These are phyloP conservation scores for Detonula confervacea DNA, from an alignment of 352 stramenopile genomes.

Conservation along the genomic window DNA sequence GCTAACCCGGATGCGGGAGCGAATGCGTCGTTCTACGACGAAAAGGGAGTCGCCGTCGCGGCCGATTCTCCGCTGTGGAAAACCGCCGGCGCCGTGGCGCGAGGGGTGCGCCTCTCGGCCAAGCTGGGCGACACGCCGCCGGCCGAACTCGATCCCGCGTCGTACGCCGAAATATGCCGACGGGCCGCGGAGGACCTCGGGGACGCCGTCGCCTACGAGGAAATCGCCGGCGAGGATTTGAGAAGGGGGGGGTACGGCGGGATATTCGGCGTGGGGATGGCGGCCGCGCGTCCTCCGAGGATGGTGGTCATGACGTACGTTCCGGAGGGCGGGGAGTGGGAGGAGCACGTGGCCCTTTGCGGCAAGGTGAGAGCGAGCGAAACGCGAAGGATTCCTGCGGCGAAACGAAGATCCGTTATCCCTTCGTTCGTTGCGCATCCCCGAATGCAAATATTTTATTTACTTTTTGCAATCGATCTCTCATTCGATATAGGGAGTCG, in stretches of 20 bases:
- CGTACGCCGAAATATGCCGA: slow-evolving; percentile 82
- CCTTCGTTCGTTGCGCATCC: neutral
- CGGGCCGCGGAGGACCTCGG: neutral
- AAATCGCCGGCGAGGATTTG: slow-evolving; percentile 87
- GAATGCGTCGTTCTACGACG: slow-evolving; percentile 46
- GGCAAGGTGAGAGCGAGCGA: slow-evolving; percentile 89
- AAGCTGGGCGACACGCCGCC: slow-evolving; percentile 89
- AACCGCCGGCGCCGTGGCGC: slow-evolving; percentile 69
- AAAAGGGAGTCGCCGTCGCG: slow-evolving; percentile 18
- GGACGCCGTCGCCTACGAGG: slow-evolving; percentile 25
- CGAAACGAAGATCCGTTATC: too few species aligned
- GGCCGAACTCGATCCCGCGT: slow-evolving; percentile 89
- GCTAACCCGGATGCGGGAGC: slow-evolving; percentile 30
- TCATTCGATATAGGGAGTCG: slow-evolving; percentile 73
- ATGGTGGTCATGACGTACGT: slow-evolving; percentile 89
- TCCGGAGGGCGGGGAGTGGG: slow-evolving; percentile 34
- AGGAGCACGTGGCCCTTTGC: slow-evolving; percentile 72
- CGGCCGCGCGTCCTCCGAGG: slow-evolving; percentile 86
- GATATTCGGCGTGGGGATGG: slow-evolving; percentile 91
- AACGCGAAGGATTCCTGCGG: too few species aligned
- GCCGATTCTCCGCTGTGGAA: slow-evolving; percentile 21
- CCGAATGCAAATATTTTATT: neutral
- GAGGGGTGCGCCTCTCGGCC: slow-evolving; percentile 86
- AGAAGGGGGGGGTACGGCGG: slow-evolving; percentile 88
- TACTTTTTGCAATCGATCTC: neutral